phyloP scores from a whole-genome alignment of 2,329 filamentous ascomycete species.

The Aspergillus ibericus region DNA sequence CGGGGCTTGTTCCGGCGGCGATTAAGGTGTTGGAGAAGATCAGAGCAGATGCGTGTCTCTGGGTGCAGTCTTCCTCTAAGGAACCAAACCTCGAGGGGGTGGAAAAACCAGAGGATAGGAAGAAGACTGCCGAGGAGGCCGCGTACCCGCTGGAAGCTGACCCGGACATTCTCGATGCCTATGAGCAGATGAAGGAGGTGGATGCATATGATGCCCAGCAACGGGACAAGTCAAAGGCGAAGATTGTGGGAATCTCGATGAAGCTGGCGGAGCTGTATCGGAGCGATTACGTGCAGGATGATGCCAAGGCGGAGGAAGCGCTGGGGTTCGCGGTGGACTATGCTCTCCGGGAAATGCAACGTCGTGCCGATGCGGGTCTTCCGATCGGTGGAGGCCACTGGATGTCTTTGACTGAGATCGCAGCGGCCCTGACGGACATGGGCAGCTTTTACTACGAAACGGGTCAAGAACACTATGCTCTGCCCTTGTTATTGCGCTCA shows the following conservation, averaged over 20 bases:
- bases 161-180: constrained; percentile 21
- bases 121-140: constrained; percentile 19
- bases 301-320: constrained; percentile 70
- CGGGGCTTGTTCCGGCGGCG: constrained; percentile 67
- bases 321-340: constrained; percentile 82
- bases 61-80: constrained; percentile 20
- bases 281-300: constrained; percentile 71
- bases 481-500: constrained; percentile 84
- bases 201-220: constrained; percentile 35
- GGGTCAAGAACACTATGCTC: constrained; percentile 74
- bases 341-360: constrained; percentile 69
- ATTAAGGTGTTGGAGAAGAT: constrained; percentile 78
- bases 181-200: constrained; percentile 25
- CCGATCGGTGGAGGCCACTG: constrained; percentile 62
- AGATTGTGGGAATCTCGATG: constrained; percentile 71
- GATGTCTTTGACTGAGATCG: constrained; percentile 42
- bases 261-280: constrained; percentile 85
- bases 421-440: constrained; percentile 55
- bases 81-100: constrained; percentile 11
- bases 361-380: constrained; percentile 66
- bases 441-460: constrained; percentile 73
- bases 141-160: constrained; percentile 22
- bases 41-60: constrained; percentile 62
- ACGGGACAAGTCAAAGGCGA: constrained; percentile 68
- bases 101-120: constrained; percentile 1